Evolutionary conservation across 1,284 basidiomycete species (phyloP), one percentile per base, ranked within the genome.

Genomic region (Sporisorium graminicola): DNA sequence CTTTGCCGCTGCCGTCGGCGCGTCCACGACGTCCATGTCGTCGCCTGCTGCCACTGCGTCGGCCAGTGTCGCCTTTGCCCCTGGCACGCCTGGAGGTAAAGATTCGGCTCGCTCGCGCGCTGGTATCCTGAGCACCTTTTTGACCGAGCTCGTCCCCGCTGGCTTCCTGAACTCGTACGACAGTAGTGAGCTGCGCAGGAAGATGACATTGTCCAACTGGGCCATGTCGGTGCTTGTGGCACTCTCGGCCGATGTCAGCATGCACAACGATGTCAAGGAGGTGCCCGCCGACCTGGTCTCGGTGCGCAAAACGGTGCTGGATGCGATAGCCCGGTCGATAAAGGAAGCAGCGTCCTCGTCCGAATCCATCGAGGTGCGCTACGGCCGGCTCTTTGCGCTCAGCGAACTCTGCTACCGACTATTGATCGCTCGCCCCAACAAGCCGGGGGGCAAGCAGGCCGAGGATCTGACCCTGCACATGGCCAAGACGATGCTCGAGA

Each of bases 401-500:
- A 90, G 92, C 43, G 94, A 98, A 80, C 88, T 99, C 24, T 94
- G 94, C 81, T 90, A 94, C 86, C 92, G 95, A 10, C 88, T 99
- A 24, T 88, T 99, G 61, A 93, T 92, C 2, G 91, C 94, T 14
- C 91, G 91, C 20, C 86, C 87, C 55, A 92, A 92, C 82, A 69
- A 54, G 58, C 60, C 62, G 1, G 64, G 63, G 26, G 75, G 68
- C 43, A 77, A 73, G 58, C 78, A 73, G 52, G 69, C 90, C 65
- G 93, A 95, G 47, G 95, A 97, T 56, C 89, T 90, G 13, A 92
- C 92, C 3, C 92, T 95, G 18, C 95, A 98, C 74, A 90, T 98
- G 65, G 94, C 97, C 46, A 99, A 98, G 88, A 90, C 95, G 73
- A 99, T 99, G 97, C 87, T 99, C 50, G 97, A 99, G 88, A 98